Conservation (phyloP, 805 yeast species). For the Zygosaccharomyces kombuchaensis region DNA sequence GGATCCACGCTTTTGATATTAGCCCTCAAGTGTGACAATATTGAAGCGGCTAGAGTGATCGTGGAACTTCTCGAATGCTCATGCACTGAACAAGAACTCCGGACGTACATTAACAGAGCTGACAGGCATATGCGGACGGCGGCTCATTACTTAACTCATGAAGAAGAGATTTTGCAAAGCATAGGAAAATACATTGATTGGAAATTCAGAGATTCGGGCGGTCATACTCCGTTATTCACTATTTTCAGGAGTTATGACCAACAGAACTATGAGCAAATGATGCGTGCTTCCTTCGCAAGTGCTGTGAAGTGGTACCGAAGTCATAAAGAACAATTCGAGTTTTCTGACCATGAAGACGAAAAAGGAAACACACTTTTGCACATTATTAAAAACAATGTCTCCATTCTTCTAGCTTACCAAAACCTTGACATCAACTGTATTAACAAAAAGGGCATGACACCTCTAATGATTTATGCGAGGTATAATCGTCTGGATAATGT, state of each 20-base stretch:
- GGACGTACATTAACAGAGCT: conserved; percentile 42
- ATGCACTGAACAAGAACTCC: conserved; percentile 44
- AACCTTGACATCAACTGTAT: conserved; percentile 52
- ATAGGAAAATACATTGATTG: conserved; percentile 66
- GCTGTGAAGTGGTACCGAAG: conserved; percentile 42
- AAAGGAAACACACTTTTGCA: conserved; percentile 78
- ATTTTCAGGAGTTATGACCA: conserved; percentile 80
- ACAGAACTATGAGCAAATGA: conserved; percentile 48
- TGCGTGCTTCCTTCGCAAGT: conserved; percentile 43
- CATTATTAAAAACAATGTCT: conserved; percentile 51
- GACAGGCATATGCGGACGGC: conserved; percentile 57
- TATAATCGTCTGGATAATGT: conserved; percentile 64
- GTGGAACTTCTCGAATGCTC: conserved; percentile 41
- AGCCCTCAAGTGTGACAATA: conserved; percentile 55
- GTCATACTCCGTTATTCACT: conserved; percentile 75
- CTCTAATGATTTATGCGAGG: conserved; percentile 66
- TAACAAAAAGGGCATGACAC: conserved; percentile 58
- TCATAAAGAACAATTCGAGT: conserved; percentile 37
- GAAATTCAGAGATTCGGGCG: conserved; percentile 57
- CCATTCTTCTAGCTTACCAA: conserved; percentile 37
- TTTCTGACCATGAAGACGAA: conserved; percentile 62
- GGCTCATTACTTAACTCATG: conserved; percentile 71
- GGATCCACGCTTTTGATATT: conserved; percentile 55
- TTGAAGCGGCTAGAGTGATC: conserved; percentile 44
- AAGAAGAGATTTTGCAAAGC: conserved; percentile 44